These are phyloP conservation scores for Metschnikowia similis DNA, from an alignment of 805 yeast genomes.

Conservation along the genomic window DNA sequence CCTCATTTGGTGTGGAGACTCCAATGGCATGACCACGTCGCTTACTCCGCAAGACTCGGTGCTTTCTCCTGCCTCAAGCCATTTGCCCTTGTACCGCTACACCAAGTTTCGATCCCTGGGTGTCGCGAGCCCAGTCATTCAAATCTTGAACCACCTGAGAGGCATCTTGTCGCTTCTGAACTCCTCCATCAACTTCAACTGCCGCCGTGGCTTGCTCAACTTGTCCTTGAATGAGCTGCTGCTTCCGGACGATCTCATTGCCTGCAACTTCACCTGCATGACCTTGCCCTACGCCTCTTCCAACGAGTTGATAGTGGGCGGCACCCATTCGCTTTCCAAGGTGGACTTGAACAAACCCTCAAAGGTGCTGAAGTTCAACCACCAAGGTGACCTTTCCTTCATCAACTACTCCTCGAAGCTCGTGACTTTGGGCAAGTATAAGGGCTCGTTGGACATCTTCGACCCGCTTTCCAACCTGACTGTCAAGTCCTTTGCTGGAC, in stretches of 20 bases:
- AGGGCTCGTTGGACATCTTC: conserved; percentile 60
- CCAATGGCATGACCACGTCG: conserved; percentile 45
- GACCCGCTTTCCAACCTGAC: conserved; percentile 50
- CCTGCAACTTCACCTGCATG: conserved; percentile 28
- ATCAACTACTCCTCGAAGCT: conserved; percentile 46
- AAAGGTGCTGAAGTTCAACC: conserved; percentile 25
- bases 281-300: conserved; percentile 27
- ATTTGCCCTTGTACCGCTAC: conserved; percentile 30
- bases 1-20: conserved; percentile 81
- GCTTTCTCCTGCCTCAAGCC: conserved; percentile 6
- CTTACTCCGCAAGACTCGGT: conserved; percentile 22
- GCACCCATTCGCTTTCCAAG: conserved; percentile 24
- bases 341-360: conserved; percentile 32
- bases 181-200: conserved; percentile 29
- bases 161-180: conserved; percentile 34
- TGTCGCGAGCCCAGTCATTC: conserved; percentile 20
- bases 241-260: conserved; percentile 6
- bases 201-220: conserved; percentile 31
- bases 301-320: conserved; percentile 29
- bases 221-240: conserved; percentile 12
- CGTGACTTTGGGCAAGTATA: conserved; percentile 52
- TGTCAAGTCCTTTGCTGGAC: conserved; percentile 54
- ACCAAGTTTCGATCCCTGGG: conserved; percentile 30
- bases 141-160: conserved; percentile 27
- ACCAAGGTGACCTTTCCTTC: conserved; percentile 42